phyloP scores from a whole-genome alignment of 2,329 filamentous ascomycete species.

The Cladosporium sp. region DNA sequence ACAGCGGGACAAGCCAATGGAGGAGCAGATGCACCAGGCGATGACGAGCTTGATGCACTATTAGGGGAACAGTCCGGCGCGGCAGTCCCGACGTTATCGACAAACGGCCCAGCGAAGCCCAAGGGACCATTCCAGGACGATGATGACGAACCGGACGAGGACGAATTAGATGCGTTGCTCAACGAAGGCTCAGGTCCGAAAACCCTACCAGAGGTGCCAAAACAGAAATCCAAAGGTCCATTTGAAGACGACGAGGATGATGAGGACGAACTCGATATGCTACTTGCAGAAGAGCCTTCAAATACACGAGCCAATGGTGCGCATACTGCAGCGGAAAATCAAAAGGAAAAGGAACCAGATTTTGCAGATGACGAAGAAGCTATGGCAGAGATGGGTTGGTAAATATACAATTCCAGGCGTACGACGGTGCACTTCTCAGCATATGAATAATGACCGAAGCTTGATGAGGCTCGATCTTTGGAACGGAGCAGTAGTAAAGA shows the following conservation, averaged over 20 bases:
- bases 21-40: conserved; percentile 17
- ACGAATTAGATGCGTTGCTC: conserved; percentile 53
- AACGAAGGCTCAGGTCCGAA: conserved; percentile 38
- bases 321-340: background rate
- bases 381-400: conserved; percentile 47
- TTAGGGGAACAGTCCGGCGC: conserved; percentile 15
- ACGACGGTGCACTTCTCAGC: background rate
- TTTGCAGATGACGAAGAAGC: conserved; percentile 64
- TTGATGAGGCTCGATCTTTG: too few species aligned
- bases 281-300: conserved; percentile 5
- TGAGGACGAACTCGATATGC: conserved; percentile 1
- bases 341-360: conserved; percentile 29
- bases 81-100: background rate
- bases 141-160: conserved; percentile 44
- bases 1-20: background rate
- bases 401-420: background rate
- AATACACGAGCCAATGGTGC: background rate
- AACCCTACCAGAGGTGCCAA: background rate
- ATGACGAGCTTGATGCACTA: conserved; percentile 26
- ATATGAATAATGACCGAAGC: background rate
- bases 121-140: conserved; percentile 23
- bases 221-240: background rate
- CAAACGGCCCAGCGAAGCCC: conserved; percentile 15
- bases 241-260: conserved; percentile 9
- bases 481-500: too few species aligned